Evolutionary conservation across 257 asterid species (phyloP).

Genomic region (Fraxinus anomala): DNA sequence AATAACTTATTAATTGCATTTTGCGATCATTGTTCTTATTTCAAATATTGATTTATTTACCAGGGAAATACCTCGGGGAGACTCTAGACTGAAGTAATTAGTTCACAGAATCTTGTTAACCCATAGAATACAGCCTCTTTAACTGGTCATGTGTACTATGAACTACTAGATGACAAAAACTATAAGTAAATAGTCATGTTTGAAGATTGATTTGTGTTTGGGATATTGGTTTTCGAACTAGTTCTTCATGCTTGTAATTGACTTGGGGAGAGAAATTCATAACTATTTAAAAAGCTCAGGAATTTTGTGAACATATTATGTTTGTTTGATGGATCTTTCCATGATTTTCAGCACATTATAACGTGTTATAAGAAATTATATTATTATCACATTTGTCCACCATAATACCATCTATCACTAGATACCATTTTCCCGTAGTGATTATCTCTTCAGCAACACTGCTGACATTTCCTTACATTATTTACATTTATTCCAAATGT

Average conservation of each 20-base stretch:
- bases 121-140: background rate
- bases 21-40: background rate
- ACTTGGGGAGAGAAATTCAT: conserved; percentile 3
- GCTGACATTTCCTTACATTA: too few species aligned
- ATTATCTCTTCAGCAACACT: too few species aligned
- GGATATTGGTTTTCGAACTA: background rate
- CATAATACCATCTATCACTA: too few species aligned
- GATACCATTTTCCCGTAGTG: too few species aligned
- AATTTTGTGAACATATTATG: too few species aligned
- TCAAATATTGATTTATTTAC: background rate
- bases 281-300: too few species aligned
- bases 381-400: too few species aligned
- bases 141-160: conserved; percentile 6
- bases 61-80: conserved; percentile 21
- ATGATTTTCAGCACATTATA: too few species aligned
- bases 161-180: background rate
- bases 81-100: conserved; percentile 7
- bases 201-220: background rate
- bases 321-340: too few species aligned
- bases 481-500: too few species aligned
- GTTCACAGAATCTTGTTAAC: conserved; percentile 10
- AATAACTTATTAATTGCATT: conserved; percentile 27
- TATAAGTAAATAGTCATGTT: background rate
- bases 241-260: conserved; percentile 14
- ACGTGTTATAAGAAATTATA: too few species aligned